Conservation (phyloP, 805 yeast species). For the Hanseniaspora meyeri region DNA sequence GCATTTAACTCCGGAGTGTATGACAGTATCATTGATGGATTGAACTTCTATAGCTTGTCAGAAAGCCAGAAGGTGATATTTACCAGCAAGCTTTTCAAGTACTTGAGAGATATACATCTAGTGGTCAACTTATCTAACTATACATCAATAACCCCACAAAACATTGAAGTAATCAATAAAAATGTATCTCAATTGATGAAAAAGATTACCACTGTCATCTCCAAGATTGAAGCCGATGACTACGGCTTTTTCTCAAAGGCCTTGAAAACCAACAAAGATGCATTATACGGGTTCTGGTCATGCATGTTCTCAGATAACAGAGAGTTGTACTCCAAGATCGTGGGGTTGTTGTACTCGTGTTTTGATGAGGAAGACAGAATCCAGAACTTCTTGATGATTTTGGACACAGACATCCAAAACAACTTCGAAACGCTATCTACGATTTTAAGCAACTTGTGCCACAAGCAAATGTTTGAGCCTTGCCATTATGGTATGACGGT, state of each 20-base stretch:
- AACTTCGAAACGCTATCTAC: constrained; percentile 39
- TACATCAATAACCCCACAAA: constrained; percentile 20
- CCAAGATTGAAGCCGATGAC: constrained; percentile 13
- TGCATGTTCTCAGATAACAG: constrained; percentile 54
- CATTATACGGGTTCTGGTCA: constrained; percentile 59
- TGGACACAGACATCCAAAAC: constrained; percentile 33
- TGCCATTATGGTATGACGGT: constrained; percentile 65
- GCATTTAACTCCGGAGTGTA: constrained; percentile 21
- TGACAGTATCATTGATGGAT: constrained; percentile 1
- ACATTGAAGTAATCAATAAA: constrained; percentile 20
- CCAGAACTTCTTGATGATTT: constrained; percentile 53
- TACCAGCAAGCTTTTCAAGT: constrained; percentile 21
- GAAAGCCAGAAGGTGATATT: constrained; percentile 5
- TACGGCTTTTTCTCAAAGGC: constrained; percentile 25
- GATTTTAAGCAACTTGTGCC: constrained; percentile 35
- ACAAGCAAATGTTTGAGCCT: constrained; percentile 49
- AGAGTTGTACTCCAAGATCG: constrained; percentile 51
- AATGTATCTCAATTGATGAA: background rate
- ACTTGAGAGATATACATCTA: constrained; percentile 26
- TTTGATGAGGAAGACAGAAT: constrained; percentile 69
- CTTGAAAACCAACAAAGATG: constrained; percentile 29
- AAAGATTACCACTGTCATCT: constrained; percentile 20
- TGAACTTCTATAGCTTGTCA: background rate
- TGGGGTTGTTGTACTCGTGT: constrained; percentile 60
- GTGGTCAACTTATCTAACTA: constrained; percentile 19